Conservation (phyloP, 352 stramenopile genomes). For the Plasmopara muralis region DNA sequence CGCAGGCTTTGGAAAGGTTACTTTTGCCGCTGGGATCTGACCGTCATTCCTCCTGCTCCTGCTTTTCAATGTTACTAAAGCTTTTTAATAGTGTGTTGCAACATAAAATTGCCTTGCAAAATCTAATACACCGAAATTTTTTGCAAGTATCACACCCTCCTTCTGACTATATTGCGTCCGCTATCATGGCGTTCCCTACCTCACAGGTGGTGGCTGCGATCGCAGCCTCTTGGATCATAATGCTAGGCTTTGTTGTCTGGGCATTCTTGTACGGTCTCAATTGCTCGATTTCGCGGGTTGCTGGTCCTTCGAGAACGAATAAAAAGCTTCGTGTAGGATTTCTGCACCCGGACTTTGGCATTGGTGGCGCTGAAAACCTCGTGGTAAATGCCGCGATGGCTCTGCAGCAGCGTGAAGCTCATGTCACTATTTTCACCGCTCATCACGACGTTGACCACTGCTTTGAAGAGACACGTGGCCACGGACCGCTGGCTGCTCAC, state of each 20-base stretch:
- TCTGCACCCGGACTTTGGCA: constrained; percentile 97
- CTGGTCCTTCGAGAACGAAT: constrained; percentile 3
- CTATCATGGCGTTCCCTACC: constrained; percentile 19
- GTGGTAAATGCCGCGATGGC: constrained; percentile 89
- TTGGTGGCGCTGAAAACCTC: constrained; percentile 94
- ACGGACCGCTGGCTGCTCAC: constrained; percentile 62
- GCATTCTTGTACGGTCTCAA: constrained; percentile 22
- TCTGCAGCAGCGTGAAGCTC: constrained; percentile 71
- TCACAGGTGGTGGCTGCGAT: constrained; percentile 12
- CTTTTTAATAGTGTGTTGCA: neutral
- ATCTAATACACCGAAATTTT: constrained; percentile 4
- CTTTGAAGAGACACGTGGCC: constrained; percentile 90
- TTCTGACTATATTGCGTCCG: constrained; percentile 8
- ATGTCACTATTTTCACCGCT: constrained; percentile 93
- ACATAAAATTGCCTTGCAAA: neutral
- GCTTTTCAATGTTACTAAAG: constrained; percentile 71
- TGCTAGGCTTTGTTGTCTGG: constrained; percentile 21
- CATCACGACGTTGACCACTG: constrained; percentile 93
- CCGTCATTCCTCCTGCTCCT: constrained; percentile 58
- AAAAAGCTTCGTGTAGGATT: constrained; percentile 84
- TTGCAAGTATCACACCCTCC: neutral
- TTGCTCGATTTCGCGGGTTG: constrained; percentile 17
- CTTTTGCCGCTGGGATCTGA: constrained; percentile 83
- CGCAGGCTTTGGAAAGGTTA: constrained; percentile 75
- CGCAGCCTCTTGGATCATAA: constrained; percentile 11